These are phyloP conservation scores for Suhomyces anneliseae DNA, from an alignment of 1,139 yeast genomes.

Conservation along the genomic window DNA sequence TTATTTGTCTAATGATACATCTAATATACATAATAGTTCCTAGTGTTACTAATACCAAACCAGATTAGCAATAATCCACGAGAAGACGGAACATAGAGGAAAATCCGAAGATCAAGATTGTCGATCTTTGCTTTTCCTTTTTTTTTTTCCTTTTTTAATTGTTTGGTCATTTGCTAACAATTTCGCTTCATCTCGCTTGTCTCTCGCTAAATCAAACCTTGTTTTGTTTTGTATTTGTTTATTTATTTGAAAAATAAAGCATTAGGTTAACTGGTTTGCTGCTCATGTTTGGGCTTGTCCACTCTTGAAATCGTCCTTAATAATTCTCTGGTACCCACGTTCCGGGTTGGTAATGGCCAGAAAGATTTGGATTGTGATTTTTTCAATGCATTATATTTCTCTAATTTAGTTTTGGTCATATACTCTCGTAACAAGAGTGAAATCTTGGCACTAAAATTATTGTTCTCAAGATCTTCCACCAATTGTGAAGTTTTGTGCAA, in stretches of 20 bases:
- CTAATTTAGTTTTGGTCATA: slow-evolving; percentile 9
- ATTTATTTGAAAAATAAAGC: no score
- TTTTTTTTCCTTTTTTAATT: no score
- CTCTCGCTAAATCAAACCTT: no score
- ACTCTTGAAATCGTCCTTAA: slow-evolving; percentile 15
- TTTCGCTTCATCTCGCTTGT: no score
- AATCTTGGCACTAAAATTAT: slow-evolving; percentile 7
- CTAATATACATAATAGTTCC: not conserved
- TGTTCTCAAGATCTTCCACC: slow-evolving; percentile 10
- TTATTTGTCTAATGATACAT: not conserved
- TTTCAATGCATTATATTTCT: slow-evolving; percentile 4
- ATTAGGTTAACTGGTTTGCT: not conserved
- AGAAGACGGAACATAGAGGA: no score
- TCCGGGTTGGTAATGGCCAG: slow-evolving; percentile 11
- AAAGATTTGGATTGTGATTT: not conserved
- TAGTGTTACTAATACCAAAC: no score
- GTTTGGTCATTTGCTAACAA: no score
- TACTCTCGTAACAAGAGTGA: slow-evolving; percentile 11
- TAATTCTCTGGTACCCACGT: slow-evolving; percentile 9
- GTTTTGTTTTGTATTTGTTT: no score
- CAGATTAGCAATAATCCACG: no score
- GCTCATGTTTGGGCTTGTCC: slow-evolving; percentile 1
- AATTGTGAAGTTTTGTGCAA: slow-evolving; percentile 13
- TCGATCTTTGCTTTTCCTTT: no score
- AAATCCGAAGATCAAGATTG: no score